Percentiles rank a stretch among this genome's conserved stretches.
Evolutionary conservation across 2,329 filamentous ascomycete species (phyloP).

Genomic region (Pyricularia grisea): DNA sequence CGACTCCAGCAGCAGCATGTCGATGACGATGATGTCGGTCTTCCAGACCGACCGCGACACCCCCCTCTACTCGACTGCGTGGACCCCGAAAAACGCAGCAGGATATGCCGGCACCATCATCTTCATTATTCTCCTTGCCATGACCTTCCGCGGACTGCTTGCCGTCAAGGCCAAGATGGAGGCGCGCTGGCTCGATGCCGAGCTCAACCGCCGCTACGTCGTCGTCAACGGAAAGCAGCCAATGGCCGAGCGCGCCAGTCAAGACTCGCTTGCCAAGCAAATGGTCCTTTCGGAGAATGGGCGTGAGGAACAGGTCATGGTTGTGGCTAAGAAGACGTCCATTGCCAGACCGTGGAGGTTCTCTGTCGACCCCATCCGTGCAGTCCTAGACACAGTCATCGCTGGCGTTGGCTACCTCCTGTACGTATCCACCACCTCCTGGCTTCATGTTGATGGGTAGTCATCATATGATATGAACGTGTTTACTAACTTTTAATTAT

Average conservation of each 20-base stretch:
- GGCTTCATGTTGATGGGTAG: no score
- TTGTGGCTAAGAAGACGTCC: conserved; percentile 51
- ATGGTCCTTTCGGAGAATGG: conserved; percentile 65
- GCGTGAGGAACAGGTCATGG: conserved; percentile 68
- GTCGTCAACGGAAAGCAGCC: conserved; percentile 56
- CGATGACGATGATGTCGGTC: conserved; percentile 26
- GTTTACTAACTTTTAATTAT: neutral
- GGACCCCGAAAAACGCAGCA: conserved; percentile 63
- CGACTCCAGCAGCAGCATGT: conserved; percentile 1
- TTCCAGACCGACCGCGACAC: conserved; percentile 51
- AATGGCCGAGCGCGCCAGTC: conserved; percentile 47
- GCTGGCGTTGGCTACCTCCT: conserved; percentile 76
- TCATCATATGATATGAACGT: neutral
- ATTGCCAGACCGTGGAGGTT: conserved; percentile 65
- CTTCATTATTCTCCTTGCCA: conserved; percentile 72
- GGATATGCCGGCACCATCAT: conserved; percentile 85
- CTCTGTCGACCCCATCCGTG: conserved; percentile 68
- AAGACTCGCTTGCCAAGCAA: conserved; percentile 50
- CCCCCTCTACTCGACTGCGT: conserved; percentile 50
- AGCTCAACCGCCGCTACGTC: conserved; percentile 68
- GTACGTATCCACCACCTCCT: conserved; percentile 42
- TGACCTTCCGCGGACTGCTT: conserved; percentile 59
- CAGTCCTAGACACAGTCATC: conserved; percentile 59
- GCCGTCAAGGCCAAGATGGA: conserved; percentile 60
- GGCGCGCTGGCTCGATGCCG: conserved; percentile 57